Evolutionary conservation across 1,139 yeast genomes (phyloP).

Genomic region (Torulaspora globosa): DNA sequence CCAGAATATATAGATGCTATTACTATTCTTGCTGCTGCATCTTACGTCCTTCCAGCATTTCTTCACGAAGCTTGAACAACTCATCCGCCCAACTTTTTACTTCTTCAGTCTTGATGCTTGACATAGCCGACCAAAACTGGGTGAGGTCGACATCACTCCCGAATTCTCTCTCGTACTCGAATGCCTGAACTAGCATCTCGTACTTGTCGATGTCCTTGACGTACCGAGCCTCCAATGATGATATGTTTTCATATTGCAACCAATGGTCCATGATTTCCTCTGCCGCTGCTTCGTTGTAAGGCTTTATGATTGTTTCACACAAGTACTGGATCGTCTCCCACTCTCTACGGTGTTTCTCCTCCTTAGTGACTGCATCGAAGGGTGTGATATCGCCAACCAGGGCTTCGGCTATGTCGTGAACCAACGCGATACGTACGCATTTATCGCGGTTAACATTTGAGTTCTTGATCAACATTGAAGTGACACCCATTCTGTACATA

Average conservation of each 20-base stretch:
- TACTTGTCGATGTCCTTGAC: conserved; percentile 94
- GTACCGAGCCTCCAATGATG: conserved; percentile 77
- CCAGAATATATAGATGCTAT: conserved; percentile 1
- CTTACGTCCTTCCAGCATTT: conserved; percentile 27
- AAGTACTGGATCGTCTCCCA: conserved; percentile 66
- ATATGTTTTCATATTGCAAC: conserved; percentile 85
- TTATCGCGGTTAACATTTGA: conserved; percentile 43
- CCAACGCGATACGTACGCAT: conserved; percentile 81
- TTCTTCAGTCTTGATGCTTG: conserved; percentile 66
- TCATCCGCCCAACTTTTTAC: conserved; percentile 69
- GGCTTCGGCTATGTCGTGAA: conserved; percentile 93
- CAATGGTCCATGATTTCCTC: conserved; percentile 67
- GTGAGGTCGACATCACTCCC: conserved; percentile 55
- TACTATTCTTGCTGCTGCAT: conserved; percentile 5
- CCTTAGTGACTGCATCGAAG: conserved; percentile 62
- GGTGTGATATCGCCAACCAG: conserved; percentile 96
- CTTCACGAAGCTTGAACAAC: conserved; percentile 54
- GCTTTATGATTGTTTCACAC: conserved; percentile 50
- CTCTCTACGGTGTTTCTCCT: conserved; percentile 79
- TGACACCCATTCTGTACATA: conserved; percentile 92
- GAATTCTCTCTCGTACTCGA: conserved; percentile 75
- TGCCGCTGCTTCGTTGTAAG: conserved; percentile 63
- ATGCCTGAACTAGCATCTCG: conserved; percentile 85
- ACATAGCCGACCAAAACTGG: conserved; percentile 65
- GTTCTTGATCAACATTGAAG: conserved; percentile 68